A percentile compares a stretch with the other conserved stretches of the same genome.
These are phyloP conservation scores for Penicillium bialowiezense DNA, from an alignment of 495 filamentous ascomycete genomes.

Conservation along the genomic window DNA sequence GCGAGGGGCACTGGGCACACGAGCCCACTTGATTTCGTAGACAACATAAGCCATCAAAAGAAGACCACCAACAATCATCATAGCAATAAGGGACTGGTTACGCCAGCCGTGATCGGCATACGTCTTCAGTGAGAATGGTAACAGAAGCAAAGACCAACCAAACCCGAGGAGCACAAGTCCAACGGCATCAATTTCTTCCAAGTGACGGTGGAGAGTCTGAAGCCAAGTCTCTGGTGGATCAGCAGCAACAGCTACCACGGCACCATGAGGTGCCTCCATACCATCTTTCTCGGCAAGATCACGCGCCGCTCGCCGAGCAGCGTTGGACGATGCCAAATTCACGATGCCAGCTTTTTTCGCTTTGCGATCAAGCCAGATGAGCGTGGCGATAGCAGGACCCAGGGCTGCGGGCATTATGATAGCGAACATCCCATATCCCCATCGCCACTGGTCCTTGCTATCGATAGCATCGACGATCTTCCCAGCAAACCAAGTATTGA, in stretches of 20 bases:
- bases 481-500: constrained; percentile 40
- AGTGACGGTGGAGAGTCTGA: background rate
- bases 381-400: constrained; percentile 40
- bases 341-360: constrained; percentile 39
- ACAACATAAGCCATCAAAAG: constrained; percentile 6
- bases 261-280: background rate
- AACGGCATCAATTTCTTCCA: constrained; percentile 10
- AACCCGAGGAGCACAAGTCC: constrained; percentile 52
- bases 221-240: too few relatives aligned
- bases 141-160: constrained; percentile 55
- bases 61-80: constrained; percentile 7
- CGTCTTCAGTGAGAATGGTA: constrained; percentile 51
- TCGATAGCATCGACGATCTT: constrained; percentile 17
- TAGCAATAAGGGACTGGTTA: constrained; percentile 13
- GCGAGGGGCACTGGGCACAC: background rate
- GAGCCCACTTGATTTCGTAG: constrained; percentile 5
- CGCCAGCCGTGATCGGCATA: constrained; percentile 24
- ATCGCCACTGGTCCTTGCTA: constrained; percentile 53
- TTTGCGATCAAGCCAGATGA: constrained; percentile 49
- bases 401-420: constrained; percentile 53
- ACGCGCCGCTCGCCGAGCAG: background rate
- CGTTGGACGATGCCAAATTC: constrained; percentile 4
- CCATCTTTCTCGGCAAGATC: background rate
- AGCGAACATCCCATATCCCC: constrained; percentile 55
- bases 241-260: too few relatives aligned